Conservation (phyloP, 2,329 filamentous ascomycete species). For the Microsporum ferrugineum region DNA sequence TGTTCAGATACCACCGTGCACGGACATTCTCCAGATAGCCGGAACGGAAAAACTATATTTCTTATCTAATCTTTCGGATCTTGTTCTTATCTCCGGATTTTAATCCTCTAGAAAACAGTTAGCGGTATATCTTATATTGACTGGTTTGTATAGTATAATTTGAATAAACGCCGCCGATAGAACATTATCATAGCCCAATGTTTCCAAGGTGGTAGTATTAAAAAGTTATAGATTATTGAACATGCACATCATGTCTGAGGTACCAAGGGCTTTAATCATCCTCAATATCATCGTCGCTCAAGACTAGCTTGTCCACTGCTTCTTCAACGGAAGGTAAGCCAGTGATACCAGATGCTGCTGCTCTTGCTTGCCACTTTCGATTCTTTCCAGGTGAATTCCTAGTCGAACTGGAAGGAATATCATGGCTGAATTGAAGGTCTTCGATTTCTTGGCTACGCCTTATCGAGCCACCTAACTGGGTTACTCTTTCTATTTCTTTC, state of each 20-base stretch:
- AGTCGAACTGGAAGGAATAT: background rate
- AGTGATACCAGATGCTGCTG: background rate
- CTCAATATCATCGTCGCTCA: constrained; percentile 79
- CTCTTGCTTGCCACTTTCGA: background rate
- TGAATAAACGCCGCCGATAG: background rate
- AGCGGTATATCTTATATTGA: too few relatives aligned
- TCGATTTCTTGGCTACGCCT: constrained; percentile 34
- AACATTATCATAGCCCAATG: background rate
- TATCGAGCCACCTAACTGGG: constrained; percentile 51
- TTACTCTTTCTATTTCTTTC: constrained; percentile 56
- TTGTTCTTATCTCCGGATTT: background rate
- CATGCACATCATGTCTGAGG: background rate
- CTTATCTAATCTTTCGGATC: constrained; percentile 1
- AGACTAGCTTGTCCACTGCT: constrained; percentile 53
- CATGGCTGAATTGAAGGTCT: constrained; percentile 12
- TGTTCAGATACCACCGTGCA: too few relatives aligned
- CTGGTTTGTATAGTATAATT: background rate
- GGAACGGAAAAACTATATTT: background rate
- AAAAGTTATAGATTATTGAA: background rate
- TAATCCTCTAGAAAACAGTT: background rate
- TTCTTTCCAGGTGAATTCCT: constrained; percentile 7
- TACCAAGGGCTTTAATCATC: constrained; percentile 31
- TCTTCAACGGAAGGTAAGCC: constrained; percentile 27
- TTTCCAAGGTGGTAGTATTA: background rate
- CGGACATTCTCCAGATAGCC: background rate